These are phyloP conservation scores for Nakazawaea wickerhamii DNA, from an alignment of 805 yeast species.

Conservation along the genomic window DNA sequence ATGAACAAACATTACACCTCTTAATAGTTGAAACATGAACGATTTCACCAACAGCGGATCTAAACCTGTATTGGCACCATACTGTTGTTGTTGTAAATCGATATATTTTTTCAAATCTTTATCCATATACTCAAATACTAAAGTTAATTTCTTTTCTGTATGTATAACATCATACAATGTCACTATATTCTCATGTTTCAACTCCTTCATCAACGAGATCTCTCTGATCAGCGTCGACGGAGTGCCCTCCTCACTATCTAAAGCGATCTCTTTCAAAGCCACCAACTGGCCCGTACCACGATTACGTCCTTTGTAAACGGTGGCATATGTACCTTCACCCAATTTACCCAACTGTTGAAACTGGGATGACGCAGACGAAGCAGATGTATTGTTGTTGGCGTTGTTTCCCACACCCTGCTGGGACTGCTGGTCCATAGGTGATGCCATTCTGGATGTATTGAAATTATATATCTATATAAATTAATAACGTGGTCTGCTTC, in stretches of 20 bases:
- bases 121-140: slow-evolving; percentile 92
- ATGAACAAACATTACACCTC: slow-evolving; percentile 85
- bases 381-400: background rate
- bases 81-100: slow-evolving; percentile 66
- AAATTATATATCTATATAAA: no score
- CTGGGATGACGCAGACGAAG: slow-evolving; percentile 5
- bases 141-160: slow-evolving; percentile 89
- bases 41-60: slow-evolving; percentile 73
- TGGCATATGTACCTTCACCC: slow-evolving; percentile 96
- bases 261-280: slow-evolving; percentile 89
- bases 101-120: slow-evolving; percentile 89
- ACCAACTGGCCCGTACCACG: slow-evolving; percentile 83
- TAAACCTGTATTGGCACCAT: slow-evolving; percentile 55
- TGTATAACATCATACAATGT: slow-evolving; percentile 93
- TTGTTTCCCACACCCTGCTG: background rate
- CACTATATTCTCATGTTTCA: slow-evolving; percentile 89
- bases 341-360: slow-evolving; percentile 58
- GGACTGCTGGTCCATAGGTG: background rate
- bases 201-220: slow-evolving; percentile 90
- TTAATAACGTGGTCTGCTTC: background rate
- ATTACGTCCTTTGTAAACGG: slow-evolving; percentile 93
- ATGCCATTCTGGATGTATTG: background rate
- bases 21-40: slow-evolving; percentile 89
- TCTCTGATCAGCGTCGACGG: slow-evolving; percentile 98
- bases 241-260: slow-evolving; percentile 97